phyloP scores from a whole-genome alignment of 176 grass and related monocot species.

The Eragrostis nindensis region DNA sequence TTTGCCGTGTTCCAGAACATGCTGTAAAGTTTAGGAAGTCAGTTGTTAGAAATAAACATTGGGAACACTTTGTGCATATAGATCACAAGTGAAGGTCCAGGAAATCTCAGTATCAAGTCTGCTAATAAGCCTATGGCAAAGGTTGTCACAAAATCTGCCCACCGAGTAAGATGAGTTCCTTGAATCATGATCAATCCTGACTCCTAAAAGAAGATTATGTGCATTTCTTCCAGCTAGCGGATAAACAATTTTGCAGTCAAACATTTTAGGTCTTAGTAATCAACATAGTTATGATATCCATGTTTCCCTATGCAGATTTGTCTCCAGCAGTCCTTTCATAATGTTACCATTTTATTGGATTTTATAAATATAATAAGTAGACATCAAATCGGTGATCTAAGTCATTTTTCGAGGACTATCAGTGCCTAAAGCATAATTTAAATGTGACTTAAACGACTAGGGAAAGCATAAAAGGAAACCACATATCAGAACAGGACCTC shows the following conservation, averaged over 20 bases:
- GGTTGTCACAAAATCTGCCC: not conserved
- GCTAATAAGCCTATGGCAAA: not conserved
- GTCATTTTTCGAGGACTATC: not conserved
- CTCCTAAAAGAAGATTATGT: not conserved
- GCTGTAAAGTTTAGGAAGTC: conserved; percentile 42
- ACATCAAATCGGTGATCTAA: not conserved
- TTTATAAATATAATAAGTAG: not conserved
- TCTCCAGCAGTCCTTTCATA: not conserved
- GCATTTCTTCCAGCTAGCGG: not conserved
- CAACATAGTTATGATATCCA: not conserved
- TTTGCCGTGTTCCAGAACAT: conserved; percentile 76
- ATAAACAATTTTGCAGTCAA: not conserved
- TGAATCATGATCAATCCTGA: not conserved
- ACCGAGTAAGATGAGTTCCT: not conserved
- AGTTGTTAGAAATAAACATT: conserved; percentile 24
- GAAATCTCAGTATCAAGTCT: not conserved
- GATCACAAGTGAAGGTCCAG: not conserved
- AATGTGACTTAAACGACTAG: not conserved
- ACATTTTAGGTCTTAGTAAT: conserved; percentile 3
- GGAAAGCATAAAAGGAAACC: not conserved
- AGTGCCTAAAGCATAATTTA: not conserved
- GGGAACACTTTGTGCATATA: not conserved
- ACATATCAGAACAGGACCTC: not conserved
- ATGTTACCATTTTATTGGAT: not conserved
- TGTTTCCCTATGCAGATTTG: not conserved